Conservation (phyloP, 441 rosid genomes). For the Isatis lusitanica region DNA sequence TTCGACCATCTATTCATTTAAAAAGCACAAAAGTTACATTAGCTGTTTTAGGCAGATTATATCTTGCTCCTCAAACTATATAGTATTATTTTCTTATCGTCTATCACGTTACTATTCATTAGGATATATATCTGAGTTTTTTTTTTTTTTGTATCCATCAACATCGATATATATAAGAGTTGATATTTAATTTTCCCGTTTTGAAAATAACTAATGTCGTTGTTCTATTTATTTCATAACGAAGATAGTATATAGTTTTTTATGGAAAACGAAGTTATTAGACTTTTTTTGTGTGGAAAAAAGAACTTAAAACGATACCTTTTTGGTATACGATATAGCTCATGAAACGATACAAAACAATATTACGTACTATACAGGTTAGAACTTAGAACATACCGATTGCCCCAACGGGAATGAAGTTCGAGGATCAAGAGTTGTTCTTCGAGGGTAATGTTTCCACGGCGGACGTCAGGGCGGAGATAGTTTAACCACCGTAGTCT, state of each 20-base stretch:
- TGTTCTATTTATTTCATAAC: background rate
- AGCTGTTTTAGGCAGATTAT: background rate
- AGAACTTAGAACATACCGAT: conserved; percentile 47
- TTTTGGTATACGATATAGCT: background rate
- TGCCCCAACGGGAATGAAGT: conserved; percentile 97
- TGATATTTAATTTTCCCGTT: background rate
- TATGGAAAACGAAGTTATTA: background rate
- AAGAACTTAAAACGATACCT: background rate
- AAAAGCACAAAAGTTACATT: background rate
- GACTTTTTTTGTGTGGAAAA: background rate
- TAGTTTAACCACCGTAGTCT: conserved; percentile 92
- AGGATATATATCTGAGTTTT: background rate
- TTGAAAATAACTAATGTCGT: background rate
- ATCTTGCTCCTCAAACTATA: background rate
- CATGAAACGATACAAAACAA: background rate
- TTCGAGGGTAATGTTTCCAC: conserved; percentile 90
- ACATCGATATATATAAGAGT: background rate
- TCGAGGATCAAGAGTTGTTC: conserved; percentile 94
- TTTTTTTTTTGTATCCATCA: background rate
- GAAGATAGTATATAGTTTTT: too few relatives aligned
- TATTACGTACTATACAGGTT: background rate
- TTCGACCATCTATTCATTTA: conserved; percentile 74
- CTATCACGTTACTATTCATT: background rate
- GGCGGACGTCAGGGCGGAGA: conserved; percentile 95
- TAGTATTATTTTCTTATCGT: background rate